Evolutionary conservation across 1,139 yeast species (phyloP).

Genomic region (Sugiyamaella pinicola): DNA sequence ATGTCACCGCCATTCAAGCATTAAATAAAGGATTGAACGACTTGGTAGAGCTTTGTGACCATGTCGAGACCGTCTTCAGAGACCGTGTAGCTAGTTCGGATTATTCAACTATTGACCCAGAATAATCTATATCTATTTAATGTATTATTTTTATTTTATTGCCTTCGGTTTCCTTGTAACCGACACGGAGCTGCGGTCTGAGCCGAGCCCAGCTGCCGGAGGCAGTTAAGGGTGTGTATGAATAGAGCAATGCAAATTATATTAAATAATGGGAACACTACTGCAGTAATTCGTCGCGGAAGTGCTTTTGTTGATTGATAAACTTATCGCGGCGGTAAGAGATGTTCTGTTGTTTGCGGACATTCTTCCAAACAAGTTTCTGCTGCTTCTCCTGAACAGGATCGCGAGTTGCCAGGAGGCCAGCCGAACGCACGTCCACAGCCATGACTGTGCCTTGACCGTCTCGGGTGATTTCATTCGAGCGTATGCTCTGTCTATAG

Average conservation of each 20-base stretch:
- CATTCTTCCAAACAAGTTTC: constrained; percentile 77
- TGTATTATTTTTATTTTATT: constrained; percentile 4
- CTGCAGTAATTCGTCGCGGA: constrained; percentile 87
- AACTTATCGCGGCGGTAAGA: constrained; percentile 80
- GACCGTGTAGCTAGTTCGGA: constrained; percentile 23
- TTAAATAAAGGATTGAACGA: constrained; percentile 89
- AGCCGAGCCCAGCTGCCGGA: neutral
- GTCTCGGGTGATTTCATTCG: constrained; percentile 71
- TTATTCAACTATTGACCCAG: constrained; percentile 16
- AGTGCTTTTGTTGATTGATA: constrained; percentile 86
- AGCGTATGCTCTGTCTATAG: constrained; percentile 79
- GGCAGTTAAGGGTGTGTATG: neutral
- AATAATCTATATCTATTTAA: neutral
- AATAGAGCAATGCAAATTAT: constrained; percentile 9
- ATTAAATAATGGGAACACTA: constrained; percentile 39
- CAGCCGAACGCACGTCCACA: constrained; percentile 75
- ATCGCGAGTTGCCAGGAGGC: constrained; percentile 50
- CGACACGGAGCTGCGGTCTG: no score
- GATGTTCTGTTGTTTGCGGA: constrained; percentile 65
- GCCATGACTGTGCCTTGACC: constrained; percentile 95
- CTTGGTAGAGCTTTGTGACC: constrained; percentile 78
- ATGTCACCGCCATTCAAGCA: constrained; percentile 88
- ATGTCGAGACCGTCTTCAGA: constrained; percentile 75
- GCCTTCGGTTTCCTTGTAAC: neutral
- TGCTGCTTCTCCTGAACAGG: constrained; percentile 55